A percentile compares a stretch with the other conserved stretches of the same genome.
Conservation (phyloP, 2,329 filamentous ascomycete genomes). For the Cytospora mali region DNA sequence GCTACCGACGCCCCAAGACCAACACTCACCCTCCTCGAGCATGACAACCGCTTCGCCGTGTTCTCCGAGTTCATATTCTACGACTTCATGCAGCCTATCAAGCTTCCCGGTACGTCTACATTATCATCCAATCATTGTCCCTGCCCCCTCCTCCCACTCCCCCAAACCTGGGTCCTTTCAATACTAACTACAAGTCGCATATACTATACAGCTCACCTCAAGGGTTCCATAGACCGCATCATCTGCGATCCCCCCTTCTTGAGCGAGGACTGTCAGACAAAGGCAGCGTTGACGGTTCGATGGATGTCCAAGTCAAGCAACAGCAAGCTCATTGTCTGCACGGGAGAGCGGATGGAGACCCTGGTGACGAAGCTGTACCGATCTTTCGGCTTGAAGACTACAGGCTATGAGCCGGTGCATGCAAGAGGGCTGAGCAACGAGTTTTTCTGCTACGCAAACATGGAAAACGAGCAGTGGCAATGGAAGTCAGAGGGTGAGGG, state of each 20-base stretch:
- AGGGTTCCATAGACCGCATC: conserved; percentile 67
- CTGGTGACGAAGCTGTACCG: conserved; percentile 69
- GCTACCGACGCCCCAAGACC: conserved; percentile 45
- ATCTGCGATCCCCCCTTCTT: conserved; percentile 81
- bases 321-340: conserved; percentile 64
- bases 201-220: conserved; percentile 52
- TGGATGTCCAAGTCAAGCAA: conserved; percentile 62
- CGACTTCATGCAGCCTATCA: conserved; percentile 70
- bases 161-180: not conserved
- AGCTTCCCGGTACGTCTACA: conserved; percentile 56
- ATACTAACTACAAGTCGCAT: not conserved
- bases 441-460: conserved; percentile 80
- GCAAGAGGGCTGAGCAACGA: conserved; percentile 77
- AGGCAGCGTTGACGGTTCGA: conserved; percentile 74
- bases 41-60: conserved; percentile 71
- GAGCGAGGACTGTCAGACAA: conserved; percentile 79
- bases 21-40: conserved; percentile 69
- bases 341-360: conserved; percentile 73
- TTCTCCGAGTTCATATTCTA: conserved; percentile 76
- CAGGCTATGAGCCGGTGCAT: conserved; percentile 70
- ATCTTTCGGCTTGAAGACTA: conserved; percentile 63
- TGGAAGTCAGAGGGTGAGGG: conserved; percentile 39
- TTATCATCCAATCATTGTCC: not conserved
- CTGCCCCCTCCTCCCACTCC: conserved; percentile 2
- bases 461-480: conserved; percentile 61